Evolutionary conservation across 2,329 filamentous ascomycete genomes (phyloP).

Genomic region (Fusarium miscanthi): DNA sequence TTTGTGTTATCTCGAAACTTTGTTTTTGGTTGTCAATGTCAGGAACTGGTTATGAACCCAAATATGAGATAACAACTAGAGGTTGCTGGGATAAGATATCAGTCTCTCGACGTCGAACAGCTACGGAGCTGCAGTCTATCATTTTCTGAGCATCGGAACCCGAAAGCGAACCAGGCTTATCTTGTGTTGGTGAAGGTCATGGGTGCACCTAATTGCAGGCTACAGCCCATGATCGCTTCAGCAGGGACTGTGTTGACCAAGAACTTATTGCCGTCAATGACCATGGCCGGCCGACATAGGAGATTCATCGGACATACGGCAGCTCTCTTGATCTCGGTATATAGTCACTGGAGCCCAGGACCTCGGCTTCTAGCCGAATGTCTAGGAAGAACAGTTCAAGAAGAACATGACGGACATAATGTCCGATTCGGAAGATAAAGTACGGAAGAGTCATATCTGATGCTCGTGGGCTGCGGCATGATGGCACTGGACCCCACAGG

Average conservation of each 20-base stretch:
- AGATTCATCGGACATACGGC: conserved; percentile 24
- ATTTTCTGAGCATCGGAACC: neutral
- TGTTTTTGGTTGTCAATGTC: neutral
- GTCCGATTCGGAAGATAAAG: conserved; percentile 16
- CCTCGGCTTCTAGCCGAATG: conserved; percentile 33
- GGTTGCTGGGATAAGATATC: conserved; percentile 1
- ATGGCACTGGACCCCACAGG: neutral
- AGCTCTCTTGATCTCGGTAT: conserved; percentile 5
- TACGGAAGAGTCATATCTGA: neutral
- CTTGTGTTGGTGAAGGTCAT: neutral
- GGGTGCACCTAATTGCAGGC: neutral
- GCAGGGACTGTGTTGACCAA: neutral
- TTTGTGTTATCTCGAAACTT: conserved; percentile 18
- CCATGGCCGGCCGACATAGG: neutral
- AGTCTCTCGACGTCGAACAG: neutral
- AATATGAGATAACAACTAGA: neutral
- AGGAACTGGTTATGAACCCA: neutral
- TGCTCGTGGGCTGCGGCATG: conserved; percentile 6
- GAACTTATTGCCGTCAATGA: neutral
- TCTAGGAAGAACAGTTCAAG: neutral
- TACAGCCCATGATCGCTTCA: neutral
- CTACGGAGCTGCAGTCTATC: neutral
- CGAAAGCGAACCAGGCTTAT: neutral
- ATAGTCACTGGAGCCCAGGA: conserved; percentile 1
- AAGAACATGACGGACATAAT: neutral